Evolutionary conservation across 139 green algal species (phyloP).

Genomic region (Chlamydomonas urium): DNA sequence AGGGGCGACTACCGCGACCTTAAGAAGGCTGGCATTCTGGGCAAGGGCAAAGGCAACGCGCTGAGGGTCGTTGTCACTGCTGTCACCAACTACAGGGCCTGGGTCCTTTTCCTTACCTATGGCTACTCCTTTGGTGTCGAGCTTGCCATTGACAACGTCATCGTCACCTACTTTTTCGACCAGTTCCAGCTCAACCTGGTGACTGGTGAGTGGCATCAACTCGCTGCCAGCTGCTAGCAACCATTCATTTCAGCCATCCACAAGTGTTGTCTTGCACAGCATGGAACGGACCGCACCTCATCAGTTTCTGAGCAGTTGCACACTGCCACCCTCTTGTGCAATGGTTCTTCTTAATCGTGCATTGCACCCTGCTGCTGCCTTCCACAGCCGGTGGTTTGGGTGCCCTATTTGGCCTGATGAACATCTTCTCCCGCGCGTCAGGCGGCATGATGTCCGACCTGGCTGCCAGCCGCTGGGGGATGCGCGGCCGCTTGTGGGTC

Average conservation of each 20-base stretch:
- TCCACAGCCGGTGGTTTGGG: conserved; percentile 21
- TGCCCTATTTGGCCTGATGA: conserved; percentile 82
- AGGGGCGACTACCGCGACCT: conserved; percentile 83
- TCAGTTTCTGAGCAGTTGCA: too few species aligned
- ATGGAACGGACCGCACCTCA: too few species aligned
- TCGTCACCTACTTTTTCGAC: conserved; percentile 65
- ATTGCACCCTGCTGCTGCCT: too few species aligned
- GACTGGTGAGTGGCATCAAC: conserved; percentile 20
- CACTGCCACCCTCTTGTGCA: too few species aligned
- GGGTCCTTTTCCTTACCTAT: conserved; percentile 66
- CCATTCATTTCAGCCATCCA: too few species aligned
- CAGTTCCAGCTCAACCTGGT: conserved; percentile 63
- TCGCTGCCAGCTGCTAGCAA: too few species aligned
- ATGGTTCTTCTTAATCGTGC: too few species aligned
- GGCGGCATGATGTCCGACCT: conserved; percentile 72
- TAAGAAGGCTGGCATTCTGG: conserved; percentile 65
- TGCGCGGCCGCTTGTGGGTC: conserved; percentile 76
- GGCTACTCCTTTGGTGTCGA: conserved; percentile 82
- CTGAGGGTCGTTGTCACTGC: conserved; percentile 65
- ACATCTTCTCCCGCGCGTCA: conserved; percentile 82
- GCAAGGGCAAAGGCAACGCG: conserved; percentile 47
- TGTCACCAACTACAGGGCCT: conserved; percentile 74
- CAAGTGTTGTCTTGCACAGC: too few species aligned
- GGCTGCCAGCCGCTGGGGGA: conserved; percentile 47
- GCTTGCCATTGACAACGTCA: conserved; percentile 81